Conservation (phyloP, 768 basidiomycete genomes). For the Suillus subluteus region DNA sequence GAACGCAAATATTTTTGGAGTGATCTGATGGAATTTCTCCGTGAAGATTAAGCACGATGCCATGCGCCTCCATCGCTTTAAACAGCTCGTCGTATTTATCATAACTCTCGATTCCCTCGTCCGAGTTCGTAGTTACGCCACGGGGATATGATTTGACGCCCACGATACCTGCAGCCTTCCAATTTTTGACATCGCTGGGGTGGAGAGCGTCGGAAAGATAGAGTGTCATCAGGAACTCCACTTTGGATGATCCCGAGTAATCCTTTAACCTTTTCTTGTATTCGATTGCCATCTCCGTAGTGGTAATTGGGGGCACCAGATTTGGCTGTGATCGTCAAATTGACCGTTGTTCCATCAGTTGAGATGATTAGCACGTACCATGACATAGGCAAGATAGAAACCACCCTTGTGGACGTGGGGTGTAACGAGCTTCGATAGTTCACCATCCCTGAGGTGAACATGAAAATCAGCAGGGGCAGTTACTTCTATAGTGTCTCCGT, state of each 20-base stretch:
- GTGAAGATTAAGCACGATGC: slow-evolving; percentile 95
- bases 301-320: slow-evolving; percentile 85
- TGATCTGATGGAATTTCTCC: slow-evolving; percentile 93
- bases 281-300: slow-evolving; percentile 74
- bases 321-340: slow-evolving; percentile 69
- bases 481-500: slow-evolving; percentile 19
- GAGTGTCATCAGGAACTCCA: slow-evolving; percentile 93
- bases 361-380: slow-evolving; percentile 58
- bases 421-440: slow-evolving; percentile 79
- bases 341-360: slow-evolving; percentile 16
- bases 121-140: slow-evolving; percentile 97
- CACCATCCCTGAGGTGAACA: slow-evolving; percentile 92
- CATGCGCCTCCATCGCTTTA: slow-evolving; percentile 89
- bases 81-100: slow-evolving; percentile 93
- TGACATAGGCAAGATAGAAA: slow-evolving; percentile 91
- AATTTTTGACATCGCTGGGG: slow-evolving; percentile 88
- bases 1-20: slow-evolving; percentile 79
- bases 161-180: slow-evolving; percentile 79
- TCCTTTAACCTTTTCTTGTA: slow-evolving; percentile 78
- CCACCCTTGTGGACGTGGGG: slow-evolving; percentile 92
- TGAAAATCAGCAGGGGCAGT: slow-evolving; percentile 88
- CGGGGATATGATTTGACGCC: slow-evolving; percentile 97
- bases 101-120: slow-evolving; percentile 95
- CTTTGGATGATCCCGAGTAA: slow-evolving; percentile 61
- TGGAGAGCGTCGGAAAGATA: slow-evolving; percentile 93